Evolutionary conservation across 108 stramenopile genomes (phyloP).

Genomic region (Asterionellopsis glacialis): DNA sequence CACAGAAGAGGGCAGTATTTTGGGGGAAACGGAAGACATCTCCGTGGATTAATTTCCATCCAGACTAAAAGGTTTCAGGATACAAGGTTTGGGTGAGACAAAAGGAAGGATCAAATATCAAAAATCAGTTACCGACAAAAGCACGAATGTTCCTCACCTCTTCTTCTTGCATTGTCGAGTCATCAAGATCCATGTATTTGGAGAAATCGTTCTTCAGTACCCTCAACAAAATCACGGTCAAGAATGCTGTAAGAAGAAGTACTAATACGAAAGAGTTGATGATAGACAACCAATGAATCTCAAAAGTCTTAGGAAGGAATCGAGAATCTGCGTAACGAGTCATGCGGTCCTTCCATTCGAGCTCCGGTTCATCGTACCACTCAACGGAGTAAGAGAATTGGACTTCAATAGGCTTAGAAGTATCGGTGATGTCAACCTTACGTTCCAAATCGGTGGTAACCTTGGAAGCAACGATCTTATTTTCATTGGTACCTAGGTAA

Average conservation of each 20-base stretch:
- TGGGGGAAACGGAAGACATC: conserved; percentile 96
- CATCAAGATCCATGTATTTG: conserved; percentile 93
- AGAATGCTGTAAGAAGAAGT: conserved; percentile 91
- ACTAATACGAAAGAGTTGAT: conserved; percentile 98
- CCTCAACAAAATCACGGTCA: conserved; percentile 93
- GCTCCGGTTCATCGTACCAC: conserved; percentile 75
- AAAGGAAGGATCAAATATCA: background rate
- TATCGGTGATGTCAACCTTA: conserved; percentile 90
- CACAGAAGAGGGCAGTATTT: conserved; percentile 74
- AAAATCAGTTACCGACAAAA: background rate
- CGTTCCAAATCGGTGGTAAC: conserved; percentile 83
- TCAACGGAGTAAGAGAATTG: conserved; percentile 93
- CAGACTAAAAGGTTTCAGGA: conserved; percentile 44
- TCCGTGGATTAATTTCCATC: conserved; percentile 98
- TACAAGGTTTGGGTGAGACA: conserved; percentile 1
- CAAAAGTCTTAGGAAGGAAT: conserved; percentile 85
- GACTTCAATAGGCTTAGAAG: conserved; percentile 54
- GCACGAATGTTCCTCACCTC: conserved; percentile 54
- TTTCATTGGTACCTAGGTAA: conserved; percentile 79
- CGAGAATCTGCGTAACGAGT: conserved; percentile 79
- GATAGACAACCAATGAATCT: conserved; percentile 98
- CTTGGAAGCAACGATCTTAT: conserved; percentile 87
- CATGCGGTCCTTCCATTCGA: conserved; percentile 85
- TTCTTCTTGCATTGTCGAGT: conserved; percentile 90
- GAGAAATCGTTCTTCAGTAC: conserved; percentile 97